A percentile compares a stretch with the other conserved stretches of the same genome.
These are phyloP conservation scores for Talaromyces sp. DNA, from an alignment of 2,329 filamentous ascomycete species.

Conservation along the genomic window DNA sequence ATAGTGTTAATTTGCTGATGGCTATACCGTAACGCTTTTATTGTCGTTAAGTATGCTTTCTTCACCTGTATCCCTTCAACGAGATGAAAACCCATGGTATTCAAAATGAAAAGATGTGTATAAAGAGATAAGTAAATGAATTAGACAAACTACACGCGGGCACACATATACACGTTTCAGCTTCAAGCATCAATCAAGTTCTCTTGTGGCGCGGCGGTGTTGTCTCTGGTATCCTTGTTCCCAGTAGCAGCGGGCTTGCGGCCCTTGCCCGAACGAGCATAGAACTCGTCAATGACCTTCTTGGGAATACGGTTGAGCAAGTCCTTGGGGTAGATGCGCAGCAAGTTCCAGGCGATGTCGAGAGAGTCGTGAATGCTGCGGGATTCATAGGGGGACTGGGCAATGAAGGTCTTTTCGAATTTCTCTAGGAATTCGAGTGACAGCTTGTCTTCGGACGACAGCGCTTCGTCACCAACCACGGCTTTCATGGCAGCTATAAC, in stretches of 20 bases:
- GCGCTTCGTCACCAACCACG: conserved; percentile 94
- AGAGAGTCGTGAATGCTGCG: conserved; percentile 89
- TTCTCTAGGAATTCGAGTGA: conserved; percentile 98
- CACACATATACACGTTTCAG: not conserved
- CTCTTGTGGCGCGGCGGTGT: conserved; percentile 25
- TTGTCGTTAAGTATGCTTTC: not conserved
- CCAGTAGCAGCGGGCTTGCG: conserved; percentile 18
- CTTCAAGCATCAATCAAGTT: conserved; percentile 37
- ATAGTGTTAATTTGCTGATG: not conserved
- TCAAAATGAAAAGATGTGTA: not conserved
- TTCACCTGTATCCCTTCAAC: not conserved
- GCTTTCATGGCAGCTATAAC: conserved; percentile 86
- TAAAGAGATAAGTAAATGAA: not conserved
- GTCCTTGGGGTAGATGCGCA: conserved; percentile 97
- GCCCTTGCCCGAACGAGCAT: conserved; percentile 53
- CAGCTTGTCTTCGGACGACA: conserved; percentile 94
- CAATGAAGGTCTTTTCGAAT: conserved; percentile 93
- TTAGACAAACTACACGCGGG: not conserved
- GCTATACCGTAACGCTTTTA: not conserved
- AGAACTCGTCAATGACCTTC: conserved; percentile 78
- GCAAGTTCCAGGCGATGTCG: conserved; percentile 91
- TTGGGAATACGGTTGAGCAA: conserved; percentile 89
- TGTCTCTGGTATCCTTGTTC: conserved; percentile 43
- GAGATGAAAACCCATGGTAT: not conserved
- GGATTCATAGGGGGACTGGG: conserved; percentile 86